A percentile compares a stretch with the other conserved stretches of the same genome.
Conservation (phyloP, 2,329 filamentous ascomycete species). For the Penicillium sp. region DNA sequence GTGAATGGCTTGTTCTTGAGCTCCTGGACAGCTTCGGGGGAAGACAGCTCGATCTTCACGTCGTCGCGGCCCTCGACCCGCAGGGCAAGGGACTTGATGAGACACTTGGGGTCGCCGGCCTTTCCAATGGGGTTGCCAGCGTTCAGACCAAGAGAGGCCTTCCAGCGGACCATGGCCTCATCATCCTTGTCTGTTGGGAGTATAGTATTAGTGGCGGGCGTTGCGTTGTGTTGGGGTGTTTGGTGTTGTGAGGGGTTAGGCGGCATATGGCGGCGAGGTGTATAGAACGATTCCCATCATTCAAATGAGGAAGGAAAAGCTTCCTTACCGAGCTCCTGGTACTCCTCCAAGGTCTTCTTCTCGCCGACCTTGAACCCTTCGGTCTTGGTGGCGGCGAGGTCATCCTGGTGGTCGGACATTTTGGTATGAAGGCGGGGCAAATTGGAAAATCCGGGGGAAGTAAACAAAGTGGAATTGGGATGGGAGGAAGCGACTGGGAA, state of each 20-base stretch:
- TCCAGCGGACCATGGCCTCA: constrained; percentile 96
- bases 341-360: constrained; percentile 97
- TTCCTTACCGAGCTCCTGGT: constrained; percentile 84
- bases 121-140: constrained; percentile 70
- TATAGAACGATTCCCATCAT: neutral
- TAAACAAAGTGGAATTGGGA: constrained; percentile 2
- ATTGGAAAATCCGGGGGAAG: constrained; percentile 6
- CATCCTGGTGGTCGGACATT: constrained; percentile 71
- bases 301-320: neutral
- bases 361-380: constrained; percentile 97
- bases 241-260: neutral
- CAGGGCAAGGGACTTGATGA: constrained; percentile 88
- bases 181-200: constrained; percentile 64
- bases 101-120: constrained; percentile 81
- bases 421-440: constrained; percentile 30
- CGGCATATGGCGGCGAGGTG: neutral
- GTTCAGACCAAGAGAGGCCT: constrained; percentile 86
- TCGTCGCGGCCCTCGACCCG: constrained; percentile 79
- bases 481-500: constrained; percentile 1
- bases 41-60: constrained; percentile 83
- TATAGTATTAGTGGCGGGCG: neutral
- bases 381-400: constrained; percentile 82
- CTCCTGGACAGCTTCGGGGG: constrained; percentile 68
- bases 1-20: constrained; percentile 93
- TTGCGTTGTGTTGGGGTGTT: neutral